Evolutionary conservation across 192 early-diverging fungal species (phyloP).

Genomic region (Haplosporangium gracile): DNA sequence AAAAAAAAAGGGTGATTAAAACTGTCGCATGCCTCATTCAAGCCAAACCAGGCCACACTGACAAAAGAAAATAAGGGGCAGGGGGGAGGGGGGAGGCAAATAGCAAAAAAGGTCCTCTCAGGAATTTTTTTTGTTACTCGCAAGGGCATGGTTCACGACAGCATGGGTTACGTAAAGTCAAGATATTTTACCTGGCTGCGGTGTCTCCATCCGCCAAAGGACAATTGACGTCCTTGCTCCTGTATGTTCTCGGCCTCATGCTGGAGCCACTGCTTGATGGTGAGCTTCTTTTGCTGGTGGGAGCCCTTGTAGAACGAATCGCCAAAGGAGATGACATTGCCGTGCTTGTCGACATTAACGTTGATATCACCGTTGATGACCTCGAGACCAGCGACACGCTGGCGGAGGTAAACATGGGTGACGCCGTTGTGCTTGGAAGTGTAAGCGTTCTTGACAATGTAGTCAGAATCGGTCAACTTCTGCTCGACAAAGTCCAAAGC

Average conservation of each 20-base stretch:
- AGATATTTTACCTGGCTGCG: conserved; percentile 30
- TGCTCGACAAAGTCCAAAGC: conserved; percentile 65
- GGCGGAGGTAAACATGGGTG: conserved; percentile 89
- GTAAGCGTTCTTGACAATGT: conserved; percentile 78
- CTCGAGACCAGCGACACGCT: conserved; percentile 74
- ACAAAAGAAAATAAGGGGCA: not conserved
- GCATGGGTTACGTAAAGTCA: not conserved
- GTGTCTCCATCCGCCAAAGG: conserved; percentile 47
- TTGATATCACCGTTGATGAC: conserved; percentile 89
- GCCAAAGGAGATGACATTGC: conserved; percentile 81
- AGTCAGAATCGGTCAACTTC: conserved; percentile 56
- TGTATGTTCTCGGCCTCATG: conserved; percentile 36
- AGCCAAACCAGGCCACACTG: not conserved
- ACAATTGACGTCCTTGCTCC: conserved; percentile 45
- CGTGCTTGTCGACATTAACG: conserved; percentile 79
- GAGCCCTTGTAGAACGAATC: conserved; percentile 71
- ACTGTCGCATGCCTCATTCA: not conserved
- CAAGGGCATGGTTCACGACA: not conserved
- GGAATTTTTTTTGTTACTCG: not conserved
- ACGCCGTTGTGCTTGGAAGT: conserved; percentile 78
- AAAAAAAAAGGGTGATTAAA: not conserved
- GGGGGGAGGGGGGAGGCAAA: not conserved
- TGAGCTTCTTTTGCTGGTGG: conserved; percentile 38
- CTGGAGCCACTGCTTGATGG: conserved; percentile 67
- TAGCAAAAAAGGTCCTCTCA: not conserved